phyloP scores from a whole-genome alignment of 192 early-diverging fungal genomes.

The Spinellus fusiger region DNA sequence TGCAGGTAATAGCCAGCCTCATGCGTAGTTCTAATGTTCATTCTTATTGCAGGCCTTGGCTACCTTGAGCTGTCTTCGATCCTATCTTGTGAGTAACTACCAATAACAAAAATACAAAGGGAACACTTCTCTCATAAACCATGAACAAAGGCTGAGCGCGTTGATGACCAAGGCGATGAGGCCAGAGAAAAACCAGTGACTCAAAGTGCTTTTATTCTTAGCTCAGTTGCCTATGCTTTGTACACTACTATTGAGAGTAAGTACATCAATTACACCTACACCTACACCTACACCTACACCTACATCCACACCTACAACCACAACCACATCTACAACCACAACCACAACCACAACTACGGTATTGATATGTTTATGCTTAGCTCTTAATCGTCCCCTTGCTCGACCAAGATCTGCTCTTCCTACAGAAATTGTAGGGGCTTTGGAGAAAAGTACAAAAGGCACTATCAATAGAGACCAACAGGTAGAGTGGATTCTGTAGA shows the following conservation, averaged over 20 bases:
- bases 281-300: background rate
- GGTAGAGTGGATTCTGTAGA: constrained; percentile 8
- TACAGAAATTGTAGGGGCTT: constrained; percentile 25
- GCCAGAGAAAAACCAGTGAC: constrained; percentile 13
- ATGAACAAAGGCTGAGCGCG: constrained; percentile 27
- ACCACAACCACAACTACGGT: too few relatives aligned
- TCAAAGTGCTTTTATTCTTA: constrained; percentile 27
- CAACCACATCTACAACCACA: too few relatives aligned
- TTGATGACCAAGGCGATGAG: constrained; percentile 36
- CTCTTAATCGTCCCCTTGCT: constrained; percentile 30
- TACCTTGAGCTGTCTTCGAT: constrained; percentile 4
- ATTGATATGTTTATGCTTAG: constrained; percentile 5
- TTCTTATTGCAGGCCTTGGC: background rate
- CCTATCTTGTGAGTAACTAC: constrained; percentile 3
- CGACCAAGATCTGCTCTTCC: constrained; percentile 24
- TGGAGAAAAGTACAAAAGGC: constrained; percentile 25
- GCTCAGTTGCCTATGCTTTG: constrained; percentile 33
- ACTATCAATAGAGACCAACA: constrained; percentile 35
- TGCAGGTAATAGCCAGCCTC: constrained; percentile 59
- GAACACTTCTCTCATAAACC: background rate
- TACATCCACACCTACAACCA: too few relatives aligned
- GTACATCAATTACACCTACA: background rate
- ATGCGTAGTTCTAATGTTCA: too few relatives aligned
- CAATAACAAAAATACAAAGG: too few relatives aligned
- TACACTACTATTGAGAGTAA: constrained; percentile 36